phyloP scores from a whole-genome alignment of 805 yeast genomes.

The Scheffersomyces spartinae region DNA sequence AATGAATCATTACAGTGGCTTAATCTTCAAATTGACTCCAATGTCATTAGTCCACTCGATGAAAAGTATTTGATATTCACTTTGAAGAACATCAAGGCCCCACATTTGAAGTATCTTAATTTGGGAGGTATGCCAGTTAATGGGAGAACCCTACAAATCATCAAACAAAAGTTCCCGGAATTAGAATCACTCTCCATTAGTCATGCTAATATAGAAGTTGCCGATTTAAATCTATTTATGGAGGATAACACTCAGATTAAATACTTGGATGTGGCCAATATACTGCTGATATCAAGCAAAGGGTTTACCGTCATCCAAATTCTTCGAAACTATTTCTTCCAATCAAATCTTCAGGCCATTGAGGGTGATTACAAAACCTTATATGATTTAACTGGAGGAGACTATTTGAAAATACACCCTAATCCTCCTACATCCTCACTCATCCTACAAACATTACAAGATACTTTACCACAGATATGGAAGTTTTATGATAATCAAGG shows the following conservation, averaged over 20 bases:
- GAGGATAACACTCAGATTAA: constrained; percentile 24
- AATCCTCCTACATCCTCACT: constrained; percentile 8
- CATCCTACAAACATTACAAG: constrained; percentile 17
- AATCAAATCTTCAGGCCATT: constrained; percentile 39
- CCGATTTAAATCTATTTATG: constrained; percentile 26
- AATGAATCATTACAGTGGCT: constrained; percentile 49
- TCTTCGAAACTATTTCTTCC: no score
- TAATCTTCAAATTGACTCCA: constrained; percentile 50
- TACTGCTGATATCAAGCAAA: constrained; percentile 48
- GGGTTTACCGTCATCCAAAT: no score
- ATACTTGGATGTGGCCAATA: constrained; percentile 56
- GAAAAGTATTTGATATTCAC: constrained; percentile 37
- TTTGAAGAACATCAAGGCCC: constrained; percentile 32
- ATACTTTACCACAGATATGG: constrained; percentile 31
- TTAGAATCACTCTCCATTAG: constrained; percentile 33
- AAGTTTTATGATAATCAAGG: constrained; percentile 52
- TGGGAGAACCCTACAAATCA: constrained; percentile 21
- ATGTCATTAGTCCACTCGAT: constrained; percentile 47
- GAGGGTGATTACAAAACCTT: constrained; percentile 55
- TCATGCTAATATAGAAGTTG: constrained; percentile 24
- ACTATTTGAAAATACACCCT: constrained; percentile 16
- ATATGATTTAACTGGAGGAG: constrained; percentile 35
- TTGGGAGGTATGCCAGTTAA: constrained; percentile 56
- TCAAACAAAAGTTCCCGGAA: constrained; percentile 25
- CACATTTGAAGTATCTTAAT: constrained; percentile 39